Conservation (phyloP, 805 yeast genomes). For the Starmerella tilneyi region DNA sequence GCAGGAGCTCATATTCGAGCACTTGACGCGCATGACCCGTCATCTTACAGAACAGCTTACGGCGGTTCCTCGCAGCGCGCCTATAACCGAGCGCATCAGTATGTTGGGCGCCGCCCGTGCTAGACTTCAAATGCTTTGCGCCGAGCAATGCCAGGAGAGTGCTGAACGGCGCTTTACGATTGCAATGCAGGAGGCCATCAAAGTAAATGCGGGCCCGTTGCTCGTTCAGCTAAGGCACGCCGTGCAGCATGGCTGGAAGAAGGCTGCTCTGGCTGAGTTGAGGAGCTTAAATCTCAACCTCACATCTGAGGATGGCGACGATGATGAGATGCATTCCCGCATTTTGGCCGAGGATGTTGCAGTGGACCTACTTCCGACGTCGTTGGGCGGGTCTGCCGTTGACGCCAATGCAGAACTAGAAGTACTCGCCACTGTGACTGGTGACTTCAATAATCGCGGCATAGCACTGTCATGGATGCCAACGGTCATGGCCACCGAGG, state of each 20-base stretch:
- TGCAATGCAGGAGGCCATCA: constrained; percentile 2
- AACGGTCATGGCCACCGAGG: constrained; percentile 1
- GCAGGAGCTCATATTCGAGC: not conserved
- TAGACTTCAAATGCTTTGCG: not conserved
- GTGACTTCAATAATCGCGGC: not conserved
- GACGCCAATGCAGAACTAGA: not conserved
- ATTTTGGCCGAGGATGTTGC: constrained; percentile 1
- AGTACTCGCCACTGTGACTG: not conserved
- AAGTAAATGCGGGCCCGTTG: not conserved
- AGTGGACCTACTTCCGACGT: not conserved
- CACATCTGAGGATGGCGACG: not conserved
- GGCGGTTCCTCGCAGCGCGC: not conserved
- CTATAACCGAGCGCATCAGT: not conserved
- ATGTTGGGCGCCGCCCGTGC: not conserved
- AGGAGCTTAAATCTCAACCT: not conserved
- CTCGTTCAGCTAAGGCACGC: not conserved
- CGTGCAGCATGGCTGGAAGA: not conserved
- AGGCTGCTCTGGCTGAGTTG: not conserved
- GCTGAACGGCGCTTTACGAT: not conserved
- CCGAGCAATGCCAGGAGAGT: not conserved
- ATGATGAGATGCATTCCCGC: constrained; percentile 1
- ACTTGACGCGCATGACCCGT: not conserved
- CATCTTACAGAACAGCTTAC: not conserved
- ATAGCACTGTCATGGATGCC: constrained; percentile 3
- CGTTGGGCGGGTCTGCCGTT: not conserved